A percentile compares a stretch with the other conserved stretches of the same genome.
These are phyloP conservation scores for Suillus spraguei DNA, from an alignment of 768 basidiomycete genomes.

Conservation along the genomic window DNA sequence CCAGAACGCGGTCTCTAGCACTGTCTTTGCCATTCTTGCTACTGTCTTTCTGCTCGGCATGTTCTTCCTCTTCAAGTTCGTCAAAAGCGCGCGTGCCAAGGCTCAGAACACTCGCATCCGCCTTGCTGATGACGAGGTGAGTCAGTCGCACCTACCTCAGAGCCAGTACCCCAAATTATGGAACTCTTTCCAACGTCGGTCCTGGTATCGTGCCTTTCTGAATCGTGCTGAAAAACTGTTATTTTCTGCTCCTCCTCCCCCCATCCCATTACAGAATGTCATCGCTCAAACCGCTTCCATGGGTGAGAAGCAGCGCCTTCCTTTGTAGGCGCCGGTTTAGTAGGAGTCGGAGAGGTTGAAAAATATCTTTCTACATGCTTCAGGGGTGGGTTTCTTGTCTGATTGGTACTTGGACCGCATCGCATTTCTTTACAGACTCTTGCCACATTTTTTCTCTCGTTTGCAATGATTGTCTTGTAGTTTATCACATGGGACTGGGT, in stretches of 20 bases:
- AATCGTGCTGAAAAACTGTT: conserved; percentile 13
- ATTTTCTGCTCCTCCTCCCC: neutral
- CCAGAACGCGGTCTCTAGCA: conserved; percentile 33
- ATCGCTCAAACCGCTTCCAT: conserved; percentile 25
- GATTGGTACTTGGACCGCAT: neutral
- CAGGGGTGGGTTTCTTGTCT: conserved; percentile 1
- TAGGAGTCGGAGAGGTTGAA: conserved; percentile 5
- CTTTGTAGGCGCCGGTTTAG: conserved; percentile 21
- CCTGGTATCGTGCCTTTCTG: conserved; percentile 12
- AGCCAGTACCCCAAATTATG: conserved; percentile 15
- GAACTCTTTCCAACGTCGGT: conserved; percentile 14
- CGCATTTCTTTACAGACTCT: conserved; percentile 13
- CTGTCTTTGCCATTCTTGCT: conserved; percentile 36
- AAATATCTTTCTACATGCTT: conserved; percentile 5
- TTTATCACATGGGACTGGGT: conserved; percentile 11
- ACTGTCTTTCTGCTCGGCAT: conserved; percentile 38
- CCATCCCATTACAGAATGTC: conserved; percentile 23
- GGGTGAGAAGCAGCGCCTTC: conserved; percentile 30
- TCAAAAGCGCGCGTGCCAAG: conserved; percentile 35
- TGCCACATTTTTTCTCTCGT: conserved; percentile 4
- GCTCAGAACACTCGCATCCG: conserved; percentile 36
- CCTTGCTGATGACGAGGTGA: conserved; percentile 41
- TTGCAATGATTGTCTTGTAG: conserved; percentile 4
- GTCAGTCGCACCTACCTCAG: conserved; percentile 12
- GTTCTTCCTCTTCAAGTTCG: conserved; percentile 36